A percentile compares a stretch with the other conserved stretches of the same genome.
Conservation (phyloP, 768 basidiomycete genomes). For the Lentinula detonsa region DNA sequence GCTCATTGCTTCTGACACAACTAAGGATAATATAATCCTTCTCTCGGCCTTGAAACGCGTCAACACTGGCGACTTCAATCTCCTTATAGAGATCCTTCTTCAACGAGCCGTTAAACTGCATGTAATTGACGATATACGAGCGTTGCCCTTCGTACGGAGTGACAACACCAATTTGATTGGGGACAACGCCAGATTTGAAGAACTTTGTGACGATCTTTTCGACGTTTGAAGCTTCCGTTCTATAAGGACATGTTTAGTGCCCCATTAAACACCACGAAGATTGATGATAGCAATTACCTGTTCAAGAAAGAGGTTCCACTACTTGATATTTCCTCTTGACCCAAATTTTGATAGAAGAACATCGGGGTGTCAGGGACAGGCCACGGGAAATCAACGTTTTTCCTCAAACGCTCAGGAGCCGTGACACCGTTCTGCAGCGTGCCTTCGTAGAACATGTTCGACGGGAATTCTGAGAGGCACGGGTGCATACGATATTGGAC, state of each 20-base stretch:
- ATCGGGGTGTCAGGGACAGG: slow-evolving; percentile 95
- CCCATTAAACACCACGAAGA: not conserved
- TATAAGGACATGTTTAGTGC: slow-evolving; percentile 20
- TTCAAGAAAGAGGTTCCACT: slow-evolving; percentile 99
- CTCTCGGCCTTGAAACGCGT: slow-evolving; percentile 98
- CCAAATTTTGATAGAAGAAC: slow-evolving; percentile 99
- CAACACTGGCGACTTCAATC: slow-evolving; percentile 97
- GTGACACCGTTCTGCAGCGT: slow-evolving; percentile 99
- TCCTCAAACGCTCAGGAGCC: slow-evolving; percentile 92
- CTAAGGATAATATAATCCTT: slow-evolving; percentile 99
- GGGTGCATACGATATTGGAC: slow-evolving; percentile 99
- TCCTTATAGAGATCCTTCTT: slow-evolving; percentile 99
- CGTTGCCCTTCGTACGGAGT: slow-evolving; percentile 99
- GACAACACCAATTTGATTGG: slow-evolving; percentile 94
- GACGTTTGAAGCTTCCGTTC: slow-evolving; percentile 97
- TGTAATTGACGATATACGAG: slow-evolving; percentile 97
- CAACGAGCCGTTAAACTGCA: slow-evolving; percentile 99
- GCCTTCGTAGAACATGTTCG: slow-evolving; percentile 99
- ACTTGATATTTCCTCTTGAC: slow-evolving; percentile 97
- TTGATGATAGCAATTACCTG: slow-evolving; percentile 37
- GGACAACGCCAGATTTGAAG: slow-evolving; percentile 98
- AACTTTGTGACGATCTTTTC: slow-evolving; percentile 99
- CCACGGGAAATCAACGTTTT: slow-evolving; percentile 99
- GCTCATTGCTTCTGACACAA: slow-evolving; percentile 97
- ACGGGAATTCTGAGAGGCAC: slow-evolving; percentile 97